Evolutionary conservation across 352 stramenopile species (phyloP).

Genomic region (Phytophthora quininea): DNA sequence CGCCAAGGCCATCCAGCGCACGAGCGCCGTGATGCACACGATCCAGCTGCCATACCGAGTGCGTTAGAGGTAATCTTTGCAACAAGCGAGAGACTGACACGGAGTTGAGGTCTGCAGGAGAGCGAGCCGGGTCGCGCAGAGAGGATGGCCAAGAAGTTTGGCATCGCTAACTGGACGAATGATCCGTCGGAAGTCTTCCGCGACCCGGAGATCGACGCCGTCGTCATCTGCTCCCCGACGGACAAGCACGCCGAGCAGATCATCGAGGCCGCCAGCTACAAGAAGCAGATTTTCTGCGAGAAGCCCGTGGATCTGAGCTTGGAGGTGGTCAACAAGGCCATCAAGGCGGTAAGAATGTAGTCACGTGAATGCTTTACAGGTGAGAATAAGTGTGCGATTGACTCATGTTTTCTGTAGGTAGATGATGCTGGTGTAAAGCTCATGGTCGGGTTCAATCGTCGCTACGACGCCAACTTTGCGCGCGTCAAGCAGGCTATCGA

Average conservation of each 20-base stretch:
- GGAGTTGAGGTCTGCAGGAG: conserved; percentile 15
- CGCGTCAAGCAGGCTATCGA: conserved; percentile 86
- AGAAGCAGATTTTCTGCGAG: conserved; percentile 97
- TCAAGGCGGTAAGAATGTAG: conserved; percentile 44
- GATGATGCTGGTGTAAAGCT: conserved; percentile 87
- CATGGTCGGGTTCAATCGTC: conserved; percentile 94
- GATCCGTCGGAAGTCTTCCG: conserved; percentile 91
- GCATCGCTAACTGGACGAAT: conserved; percentile 71
- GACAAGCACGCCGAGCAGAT: conserved; percentile 95
- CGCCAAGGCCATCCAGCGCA: conserved; percentile 51
- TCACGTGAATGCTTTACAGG: no score
- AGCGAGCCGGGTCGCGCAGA: conserved; percentile 35
- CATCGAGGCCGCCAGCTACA: conserved; percentile 88
- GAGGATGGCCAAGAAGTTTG: conserved; percentile 43
- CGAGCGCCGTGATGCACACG: conserved; percentile 50
- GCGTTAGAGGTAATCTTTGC: neutral
- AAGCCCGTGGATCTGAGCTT: conserved; percentile 95
- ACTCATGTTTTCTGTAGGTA: conserved; percentile 3
- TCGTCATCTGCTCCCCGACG: conserved; percentile 97
- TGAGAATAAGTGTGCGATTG: no score
- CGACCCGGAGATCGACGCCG: conserved; percentile 93
- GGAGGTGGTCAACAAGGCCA: conserved; percentile 56
- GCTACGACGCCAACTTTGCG: conserved; percentile 95
- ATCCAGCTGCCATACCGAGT: conserved; percentile 40
- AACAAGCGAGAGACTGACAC: conserved; percentile 8